phyloP scores from a whole-genome alignment of 2,329 filamentous ascomycete genomes.

The Aspergillus puulaauensis region DNA sequence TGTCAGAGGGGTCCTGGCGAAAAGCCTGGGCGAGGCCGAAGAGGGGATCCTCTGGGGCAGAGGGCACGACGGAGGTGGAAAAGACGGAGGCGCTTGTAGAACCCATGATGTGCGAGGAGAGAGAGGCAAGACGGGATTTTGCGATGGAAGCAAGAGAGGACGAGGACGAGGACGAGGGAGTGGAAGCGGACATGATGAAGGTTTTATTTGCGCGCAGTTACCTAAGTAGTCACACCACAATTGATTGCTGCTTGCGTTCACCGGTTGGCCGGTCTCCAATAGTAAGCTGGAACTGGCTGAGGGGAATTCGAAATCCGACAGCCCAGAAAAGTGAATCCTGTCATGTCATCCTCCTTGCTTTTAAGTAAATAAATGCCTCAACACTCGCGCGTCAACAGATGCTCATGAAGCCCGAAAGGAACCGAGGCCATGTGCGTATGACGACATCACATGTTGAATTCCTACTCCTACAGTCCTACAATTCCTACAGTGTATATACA shows the following conservation, averaged over 20 bases:
- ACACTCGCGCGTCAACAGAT: background rate
- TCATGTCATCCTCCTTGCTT: background rate
- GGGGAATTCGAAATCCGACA: conserved; percentile 4
- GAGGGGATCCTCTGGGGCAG: conserved; percentile 91
- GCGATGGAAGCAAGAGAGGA: conserved; percentile 17
- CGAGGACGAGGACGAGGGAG: conserved; percentile 16
- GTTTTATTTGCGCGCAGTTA: conserved; percentile 11
- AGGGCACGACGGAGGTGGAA: conserved; percentile 72
- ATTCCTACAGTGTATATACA: background rate
- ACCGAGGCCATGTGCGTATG: conserved; percentile 6
- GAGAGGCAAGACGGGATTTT: conserved; percentile 32
- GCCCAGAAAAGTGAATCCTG: background rate
- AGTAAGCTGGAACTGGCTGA: conserved; percentile 6
- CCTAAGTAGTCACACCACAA: conserved; percentile 21
- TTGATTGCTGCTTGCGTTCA: conserved; percentile 36
- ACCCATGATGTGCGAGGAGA: conserved; percentile 63
- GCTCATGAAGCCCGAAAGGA: background rate
- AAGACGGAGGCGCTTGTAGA: conserved; percentile 65
- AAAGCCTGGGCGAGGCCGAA: conserved; percentile 91
- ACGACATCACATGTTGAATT: conserved; percentile 6
- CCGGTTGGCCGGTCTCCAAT: conserved; percentile 19
- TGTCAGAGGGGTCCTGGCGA: conserved; percentile 69
- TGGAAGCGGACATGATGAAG: conserved; percentile 20
- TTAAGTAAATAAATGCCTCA: conserved; percentile 12
- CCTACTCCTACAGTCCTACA: background rate